phyloP scores from a whole-genome alignment of 208 protist species.

The Crithidia acanthocephali region DNA sequence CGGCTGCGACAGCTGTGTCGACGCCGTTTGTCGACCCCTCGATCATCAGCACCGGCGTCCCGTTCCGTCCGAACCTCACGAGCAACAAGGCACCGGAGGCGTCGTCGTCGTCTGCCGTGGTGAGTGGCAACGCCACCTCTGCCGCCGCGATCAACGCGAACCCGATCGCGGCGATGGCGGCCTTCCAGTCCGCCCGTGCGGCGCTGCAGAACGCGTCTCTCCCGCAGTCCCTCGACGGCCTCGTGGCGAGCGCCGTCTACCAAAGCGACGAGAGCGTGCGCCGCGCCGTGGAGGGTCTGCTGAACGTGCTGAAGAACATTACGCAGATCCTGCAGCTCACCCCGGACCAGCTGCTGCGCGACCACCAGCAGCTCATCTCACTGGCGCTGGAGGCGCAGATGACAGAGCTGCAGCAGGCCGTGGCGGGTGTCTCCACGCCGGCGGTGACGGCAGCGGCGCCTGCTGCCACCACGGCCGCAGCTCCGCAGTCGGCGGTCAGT shows the following conservation, averaged over 20 bases:
- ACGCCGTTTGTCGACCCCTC: conserved; percentile 36
- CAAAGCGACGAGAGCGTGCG: conserved; percentile 72
- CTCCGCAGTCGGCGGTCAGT: conserved; percentile 2
- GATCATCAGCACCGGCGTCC: conserved; percentile 40
- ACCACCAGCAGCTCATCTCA: conserved; percentile 80
- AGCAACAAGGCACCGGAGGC: not conserved
- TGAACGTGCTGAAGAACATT: conserved; percentile 75
- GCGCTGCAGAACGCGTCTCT: conserved; percentile 74
- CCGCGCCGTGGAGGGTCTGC: conserved; percentile 50
- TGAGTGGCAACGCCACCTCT: conserved; percentile 3
- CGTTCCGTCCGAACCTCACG: conserved; percentile 25
- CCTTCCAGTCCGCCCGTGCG: conserved; percentile 41
- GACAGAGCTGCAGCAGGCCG: conserved; percentile 75
- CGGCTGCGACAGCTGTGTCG: not conserved
- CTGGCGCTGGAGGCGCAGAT: conserved; percentile 90
- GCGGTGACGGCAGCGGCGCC: conserved; percentile 1
- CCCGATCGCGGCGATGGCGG: conserved; percentile 20
- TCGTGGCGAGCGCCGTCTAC: conserved; percentile 64
- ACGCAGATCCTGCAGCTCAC: conserved; percentile 74
- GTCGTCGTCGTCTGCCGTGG: not conserved
- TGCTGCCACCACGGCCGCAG: not conserved
- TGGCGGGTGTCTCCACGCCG: not conserved
- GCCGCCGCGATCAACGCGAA: conserved; percentile 31
- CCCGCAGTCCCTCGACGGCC: conserved; percentile 70
- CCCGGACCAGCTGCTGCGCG: conserved; percentile 65